Evolutionary conservation across 768 basidiomycete genomes (phyloP).

Genomic region (Serendipita sp.): DNA sequence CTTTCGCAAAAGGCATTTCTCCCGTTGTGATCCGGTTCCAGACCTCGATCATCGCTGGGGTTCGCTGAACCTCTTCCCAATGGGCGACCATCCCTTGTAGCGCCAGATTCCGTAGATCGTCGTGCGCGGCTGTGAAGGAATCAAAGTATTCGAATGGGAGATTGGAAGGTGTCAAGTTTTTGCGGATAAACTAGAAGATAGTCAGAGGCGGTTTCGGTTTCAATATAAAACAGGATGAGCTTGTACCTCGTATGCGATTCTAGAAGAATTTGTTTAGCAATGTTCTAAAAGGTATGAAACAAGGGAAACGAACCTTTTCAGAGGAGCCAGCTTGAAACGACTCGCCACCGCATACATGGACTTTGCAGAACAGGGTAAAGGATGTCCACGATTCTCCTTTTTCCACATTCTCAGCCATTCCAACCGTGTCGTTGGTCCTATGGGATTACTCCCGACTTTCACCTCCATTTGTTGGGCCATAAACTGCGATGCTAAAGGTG

Average conservation of each 20-base stretch:
- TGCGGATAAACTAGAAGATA: neutral
- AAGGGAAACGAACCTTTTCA: neutral
- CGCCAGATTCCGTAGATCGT: conserved; percentile 1
- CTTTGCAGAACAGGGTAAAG: neutral
- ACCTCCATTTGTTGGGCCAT: neutral
- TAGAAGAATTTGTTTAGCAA: neutral
- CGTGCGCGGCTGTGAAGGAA: neutral
- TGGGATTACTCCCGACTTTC: neutral
- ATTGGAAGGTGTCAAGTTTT: neutral
- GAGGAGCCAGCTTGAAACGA: neutral
- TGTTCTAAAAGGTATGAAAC: neutral
- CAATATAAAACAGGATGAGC: neutral
- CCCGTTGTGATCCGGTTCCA: neutral
- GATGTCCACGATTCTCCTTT: neutral
- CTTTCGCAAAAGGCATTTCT: conserved; percentile 1
- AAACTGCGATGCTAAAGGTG: conserved; percentile 1
- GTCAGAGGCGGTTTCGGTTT: neutral
- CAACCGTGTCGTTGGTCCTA: neutral
- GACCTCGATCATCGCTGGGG: conserved; percentile 1
- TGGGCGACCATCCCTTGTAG: conserved; percentile 3
- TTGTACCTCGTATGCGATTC: neutral
- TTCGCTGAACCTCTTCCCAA: conserved; percentile 1
- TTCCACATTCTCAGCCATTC: conserved; percentile 2
- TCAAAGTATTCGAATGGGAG: conserved; percentile 5
- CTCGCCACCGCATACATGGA: conserved; percentile 3